Evolutionary conservation across 306 rosid genomes (phyloP), one percentile per base, ranked within the genome.

Genomic region (Malus sylvestris): DNA sequence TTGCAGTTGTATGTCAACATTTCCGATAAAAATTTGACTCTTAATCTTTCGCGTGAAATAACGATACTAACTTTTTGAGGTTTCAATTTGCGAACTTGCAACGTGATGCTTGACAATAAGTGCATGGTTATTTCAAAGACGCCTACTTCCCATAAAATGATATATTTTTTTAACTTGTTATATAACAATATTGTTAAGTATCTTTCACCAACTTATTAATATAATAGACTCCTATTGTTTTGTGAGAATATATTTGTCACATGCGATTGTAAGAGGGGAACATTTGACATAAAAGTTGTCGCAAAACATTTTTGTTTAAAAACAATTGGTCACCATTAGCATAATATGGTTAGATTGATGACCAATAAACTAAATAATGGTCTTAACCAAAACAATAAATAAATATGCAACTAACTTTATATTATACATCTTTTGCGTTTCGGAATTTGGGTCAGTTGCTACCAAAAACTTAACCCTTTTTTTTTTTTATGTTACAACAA

Each of bases 251-350:
- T 25, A 16, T 23, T 60, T 51, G 49, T 23, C 35, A 1, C 51
- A 32, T 60, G 68, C 68, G 0, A 60, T 15, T 14, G 42, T 58
- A 66, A 58, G 38, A 15, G 15, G 29, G 33, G 3, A 13, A 22
- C 35, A 18, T 15, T 73, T 25, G 52, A 44, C 77, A 60, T 73
- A 61, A 73, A 73, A 8, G 44, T 59, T 40, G 57, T 55, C 76
- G 19, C 68, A 18, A 44, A 73, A 23, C 40, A 72, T 58, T 38
- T n/a, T 38, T 59, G 45, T 25, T 18, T 64, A 60, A 13, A 58
- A 58, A 19, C 4, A 60, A 38, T 25, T 27, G 44, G 77, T 60
- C 29, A 25, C 68, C 44, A 44, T 30, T 44, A 40, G 2, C 30
- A 40, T 5, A 59, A 15, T 57, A 72, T 33, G 49, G 55, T 7